Evolutionary conservation across 208 protist species (phyloP), one percentile per base, ranked within the genome.

Genomic region (Leishmania turanica): DNA sequence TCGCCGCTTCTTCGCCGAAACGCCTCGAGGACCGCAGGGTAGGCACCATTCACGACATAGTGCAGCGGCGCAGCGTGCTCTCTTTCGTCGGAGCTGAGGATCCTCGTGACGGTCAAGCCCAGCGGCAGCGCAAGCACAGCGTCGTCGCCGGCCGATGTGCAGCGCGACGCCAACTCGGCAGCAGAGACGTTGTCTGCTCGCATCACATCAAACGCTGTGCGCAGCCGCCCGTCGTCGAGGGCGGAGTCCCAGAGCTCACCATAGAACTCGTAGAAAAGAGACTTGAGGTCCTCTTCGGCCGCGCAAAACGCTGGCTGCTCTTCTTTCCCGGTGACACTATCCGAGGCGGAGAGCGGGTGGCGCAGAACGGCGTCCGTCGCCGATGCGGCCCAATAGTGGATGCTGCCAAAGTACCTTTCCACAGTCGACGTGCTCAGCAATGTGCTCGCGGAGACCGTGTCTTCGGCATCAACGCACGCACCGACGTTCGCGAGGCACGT

Each of bases 41-140:
- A 96, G 78, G 93, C 89, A 24, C 94, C 96, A 80, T 98, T 97
- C 40, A 94, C 78, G 1, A 97, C 89, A 77, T 95, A 96, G 27
- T 90, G 8, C 19, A 65, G 60, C 56, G 62, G 53, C n/a, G 54
- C 68, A 53, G 13, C 3, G 15, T 3, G 4, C n/a, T 37, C 66
- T 45, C 34, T 70, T 34, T 45, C 34, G 75, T 8, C 13, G 49
- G 42, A n/a, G 70, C 64, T 65, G 37, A 37, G 19, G 31, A 78
- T 27, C 58, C 37, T 77, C 0, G 82, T 86, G 58, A 86, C 76
- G 64, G 65, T 86, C 56, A 86, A 45, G 58, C 74, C 65, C 21
- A 70, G 45, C 19, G 82, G 82, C 47, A 86, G 58, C 37, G 54
- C 21, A 21, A 86, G 82, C 21, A 82, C 74, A 49, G 77, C 79